phyloP scores from a whole-genome alignment of 2,329 filamentous ascomycete genomes.

The Elsinoe batatas region DNA sequence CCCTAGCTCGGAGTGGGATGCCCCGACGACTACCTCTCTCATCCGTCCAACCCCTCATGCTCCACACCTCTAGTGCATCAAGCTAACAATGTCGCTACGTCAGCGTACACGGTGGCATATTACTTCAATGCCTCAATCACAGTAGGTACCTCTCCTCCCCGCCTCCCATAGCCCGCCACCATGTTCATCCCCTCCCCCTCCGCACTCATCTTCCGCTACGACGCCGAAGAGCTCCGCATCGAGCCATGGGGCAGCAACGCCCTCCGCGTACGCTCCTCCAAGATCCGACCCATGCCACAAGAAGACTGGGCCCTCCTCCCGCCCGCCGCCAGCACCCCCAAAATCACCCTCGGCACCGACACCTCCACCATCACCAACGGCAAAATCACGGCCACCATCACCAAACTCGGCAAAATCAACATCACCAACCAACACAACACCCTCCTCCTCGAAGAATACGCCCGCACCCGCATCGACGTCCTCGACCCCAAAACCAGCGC shows the following conservation, averaged over 20 bases:
- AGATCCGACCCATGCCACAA: slow-evolving; percentile 27
- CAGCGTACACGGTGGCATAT: not conserved
- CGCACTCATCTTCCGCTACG: slow-evolving; percentile 50
- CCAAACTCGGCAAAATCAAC: slow-evolving; percentile 41
- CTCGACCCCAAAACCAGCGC: slow-evolving; percentile 50
- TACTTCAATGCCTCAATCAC: not conserved
- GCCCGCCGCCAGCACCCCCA: not conserved
- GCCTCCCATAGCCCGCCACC: not conserved
- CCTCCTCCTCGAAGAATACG: slow-evolving; percentile 44
- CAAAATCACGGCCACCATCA: slow-evolving; percentile 39
- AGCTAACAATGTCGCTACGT: not conserved
- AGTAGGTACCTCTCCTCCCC: not conserved
- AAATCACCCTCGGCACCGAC: slow-evolving; percentile 21
- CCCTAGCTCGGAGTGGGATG: not conserved
- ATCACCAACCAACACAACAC: slow-evolving; percentile 36
- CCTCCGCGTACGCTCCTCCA: slow-evolving; percentile 40
- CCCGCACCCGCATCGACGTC: slow-evolving; percentile 41
- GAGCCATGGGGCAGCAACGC: slow-evolving; percentile 42
- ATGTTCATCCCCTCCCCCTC: slow-evolving; percentile 40
- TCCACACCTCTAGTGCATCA: not conserved
- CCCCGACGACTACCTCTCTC: not conserved
- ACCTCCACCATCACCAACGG: slow-evolving; percentile 39
- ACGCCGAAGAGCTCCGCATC: slow-evolving; percentile 41
- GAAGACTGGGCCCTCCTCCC: slow-evolving; percentile 35
- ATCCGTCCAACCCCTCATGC: not conserved